phyloP scores from a whole-genome alignment of 1,139 yeast species.

The Magnusiomyces paraingens region DNA sequence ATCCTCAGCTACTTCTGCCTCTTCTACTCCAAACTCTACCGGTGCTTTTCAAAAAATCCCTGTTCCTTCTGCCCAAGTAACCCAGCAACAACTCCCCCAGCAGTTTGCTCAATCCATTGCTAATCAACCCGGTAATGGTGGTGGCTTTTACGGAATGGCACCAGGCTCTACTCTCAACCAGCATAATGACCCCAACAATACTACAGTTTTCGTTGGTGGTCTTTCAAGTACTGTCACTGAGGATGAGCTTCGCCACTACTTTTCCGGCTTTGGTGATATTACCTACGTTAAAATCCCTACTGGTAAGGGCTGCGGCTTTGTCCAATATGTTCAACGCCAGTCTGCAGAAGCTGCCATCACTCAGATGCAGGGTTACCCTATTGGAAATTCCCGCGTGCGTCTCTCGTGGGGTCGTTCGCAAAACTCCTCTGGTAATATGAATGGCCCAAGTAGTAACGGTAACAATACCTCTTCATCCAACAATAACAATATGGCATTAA shows the following conservation, averaged over 20 bases:
- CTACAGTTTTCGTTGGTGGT: slow-evolving; percentile 95
- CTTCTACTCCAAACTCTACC: slow-evolving; percentile 6
- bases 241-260: slow-evolving; percentile 63
- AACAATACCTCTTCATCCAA: slow-evolving; percentile 1
- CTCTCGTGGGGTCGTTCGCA: slow-evolving; percentile 81
- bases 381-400: slow-evolving; percentile 79
- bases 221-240: slow-evolving; percentile 69
- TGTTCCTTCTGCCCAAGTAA: no score
- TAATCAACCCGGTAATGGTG: background rate
- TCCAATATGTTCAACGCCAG: slow-evolving; percentile 68
- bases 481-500: background rate
- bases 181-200: slow-evolving; percentile 71
- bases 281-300: slow-evolving; percentile 83
- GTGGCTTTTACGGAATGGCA: background rate
- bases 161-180: slow-evolving; percentile 36
- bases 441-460: background rate
- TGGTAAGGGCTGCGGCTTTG: slow-evolving; percentile 93
- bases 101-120: no score
- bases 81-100: no score
- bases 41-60: background rate
- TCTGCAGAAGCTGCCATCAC: slow-evolving; percentile 88
- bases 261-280: slow-evolving; percentile 80
- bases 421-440: slow-evolving; percentile 18
- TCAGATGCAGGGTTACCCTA: slow-evolving; percentile 88
- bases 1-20: slow-evolving; percentile 15